phyloP scores from a whole-genome alignment of 257 asterid genomes.

The Hygrophila difformis region DNA sequence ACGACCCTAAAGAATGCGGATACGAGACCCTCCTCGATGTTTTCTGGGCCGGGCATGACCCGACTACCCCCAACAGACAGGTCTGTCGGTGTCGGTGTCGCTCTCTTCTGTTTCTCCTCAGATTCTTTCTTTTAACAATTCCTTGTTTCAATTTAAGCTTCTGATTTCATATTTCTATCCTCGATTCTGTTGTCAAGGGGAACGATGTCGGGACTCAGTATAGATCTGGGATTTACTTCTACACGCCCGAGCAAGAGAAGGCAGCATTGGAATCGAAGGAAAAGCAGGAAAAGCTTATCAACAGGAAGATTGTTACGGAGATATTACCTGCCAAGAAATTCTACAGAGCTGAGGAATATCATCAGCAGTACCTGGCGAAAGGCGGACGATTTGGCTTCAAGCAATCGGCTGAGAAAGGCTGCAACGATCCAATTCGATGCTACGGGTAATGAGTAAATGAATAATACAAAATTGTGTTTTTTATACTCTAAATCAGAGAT shows the following conservation, averaged over 20 bases:
- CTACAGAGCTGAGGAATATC: slow-evolving; percentile 68
- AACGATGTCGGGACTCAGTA: slow-evolving; percentile 64
- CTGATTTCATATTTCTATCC: too few relatives aligned
- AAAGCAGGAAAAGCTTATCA: slow-evolving; percentile 34
- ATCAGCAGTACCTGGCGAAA: slow-evolving; percentile 56
- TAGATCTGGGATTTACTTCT: slow-evolving; percentile 58
- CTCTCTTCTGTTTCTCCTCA: too few relatives aligned
- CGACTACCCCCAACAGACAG: slow-evolving; percentile 59
- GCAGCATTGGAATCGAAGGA: slow-evolving; percentile 49
- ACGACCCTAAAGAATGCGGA: slow-evolving; percentile 48
- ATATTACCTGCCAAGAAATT: slow-evolving; percentile 61
- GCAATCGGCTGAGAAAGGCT: slow-evolving; percentile 48
- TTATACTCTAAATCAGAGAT: too few relatives aligned
- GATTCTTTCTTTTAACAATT: too few relatives aligned
- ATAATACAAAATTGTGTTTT: too few relatives aligned
- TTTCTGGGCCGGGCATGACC: slow-evolving; percentile 64
- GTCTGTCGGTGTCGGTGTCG: slow-evolving; percentile 15
- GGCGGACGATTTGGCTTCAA: slow-evolving; percentile 55
- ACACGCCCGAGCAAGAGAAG: slow-evolving; percentile 58
- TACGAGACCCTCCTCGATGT: slow-evolving; percentile 35
- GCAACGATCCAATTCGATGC: slow-evolving; percentile 63
- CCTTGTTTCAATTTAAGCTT: too few relatives aligned
- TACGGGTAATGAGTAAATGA: too few relatives aligned
- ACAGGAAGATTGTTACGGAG: slow-evolving; percentile 50
- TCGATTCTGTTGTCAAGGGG: too few relatives aligned